These are phyloP conservation scores for Cryptococcus sp. DNA, from an alignment of 1,284 basidiomycete species.

Conservation along the genomic window DNA sequence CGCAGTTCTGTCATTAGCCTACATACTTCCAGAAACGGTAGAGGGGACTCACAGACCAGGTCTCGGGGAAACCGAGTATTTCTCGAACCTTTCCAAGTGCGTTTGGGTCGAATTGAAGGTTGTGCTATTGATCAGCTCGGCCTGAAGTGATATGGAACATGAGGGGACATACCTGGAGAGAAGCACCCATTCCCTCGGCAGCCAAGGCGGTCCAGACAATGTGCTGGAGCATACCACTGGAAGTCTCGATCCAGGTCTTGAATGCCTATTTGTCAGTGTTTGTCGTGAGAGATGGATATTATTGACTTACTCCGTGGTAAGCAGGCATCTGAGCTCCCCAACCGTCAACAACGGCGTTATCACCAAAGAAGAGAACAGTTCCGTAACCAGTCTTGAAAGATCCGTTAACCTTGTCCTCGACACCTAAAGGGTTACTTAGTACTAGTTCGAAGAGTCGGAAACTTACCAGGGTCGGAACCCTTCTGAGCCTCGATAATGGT, in stretches of 20 bases:
- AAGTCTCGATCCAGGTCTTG: slow-evolving; percentile 30
- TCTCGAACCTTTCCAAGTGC: slow-evolving; percentile 1
- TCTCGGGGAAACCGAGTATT: slow-evolving; percentile 2
- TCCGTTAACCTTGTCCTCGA: slow-evolving; percentile 6
- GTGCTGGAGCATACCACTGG: slow-evolving; percentile 46
- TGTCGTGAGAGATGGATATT: background rate
- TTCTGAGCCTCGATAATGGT: slow-evolving; percentile 26
- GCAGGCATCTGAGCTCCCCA: slow-evolving; percentile 47
- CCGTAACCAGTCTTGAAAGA: slow-evolving; percentile 48
- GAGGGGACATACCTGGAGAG: slow-evolving; percentile 40
- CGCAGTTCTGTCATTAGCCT: slow-evolving; percentile 31
- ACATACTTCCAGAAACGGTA: slow-evolving; percentile 20
- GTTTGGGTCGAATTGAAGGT: background rate
- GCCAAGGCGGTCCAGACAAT: slow-evolving; percentile 51
- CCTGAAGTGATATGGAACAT: background rate
- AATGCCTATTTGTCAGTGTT: slow-evolving; percentile 14
- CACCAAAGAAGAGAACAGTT: slow-evolving; percentile 52
- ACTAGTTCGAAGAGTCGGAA: background rate
- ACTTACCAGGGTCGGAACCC: background rate
- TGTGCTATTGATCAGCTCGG: background rate
- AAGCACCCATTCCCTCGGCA: slow-evolving; percentile 50
- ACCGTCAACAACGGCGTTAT: slow-evolving; percentile 47
- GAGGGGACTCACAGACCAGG: slow-evolving; percentile 4
- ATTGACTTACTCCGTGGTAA: slow-evolving; percentile 20
- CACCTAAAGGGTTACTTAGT: background rate